phyloP scores from a whole-genome alignment of 2,329 filamentous ascomycete genomes.

The Hypoxylon sp. region DNA sequence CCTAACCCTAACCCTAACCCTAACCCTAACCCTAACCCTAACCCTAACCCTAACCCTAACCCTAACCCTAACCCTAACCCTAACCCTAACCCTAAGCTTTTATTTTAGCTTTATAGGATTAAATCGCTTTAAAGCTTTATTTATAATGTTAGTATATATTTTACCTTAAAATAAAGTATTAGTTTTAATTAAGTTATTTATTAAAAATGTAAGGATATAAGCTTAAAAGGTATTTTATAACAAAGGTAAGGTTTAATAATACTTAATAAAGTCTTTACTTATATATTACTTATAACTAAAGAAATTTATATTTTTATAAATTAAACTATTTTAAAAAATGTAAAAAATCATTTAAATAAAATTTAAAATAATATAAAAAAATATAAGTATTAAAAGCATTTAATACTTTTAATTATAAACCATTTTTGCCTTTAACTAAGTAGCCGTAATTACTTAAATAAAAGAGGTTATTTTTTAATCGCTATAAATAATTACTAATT shows the following conservation, averaged over 20 bases:
- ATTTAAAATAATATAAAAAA: slow-evolving; percentile 5
- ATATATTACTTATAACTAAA: slow-evolving; percentile 1
- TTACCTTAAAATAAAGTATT: slow-evolving; percentile 3
- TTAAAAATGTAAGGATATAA: not conserved
- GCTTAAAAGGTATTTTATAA: not conserved
- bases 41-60: no score
- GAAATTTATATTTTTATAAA: slow-evolving; percentile 2
- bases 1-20: no score
- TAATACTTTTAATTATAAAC: slow-evolving; percentile 18
- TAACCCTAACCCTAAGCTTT: no score
- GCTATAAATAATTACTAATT: no score
- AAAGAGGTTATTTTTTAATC: slow-evolving; percentile 11
- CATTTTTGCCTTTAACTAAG: not conserved
- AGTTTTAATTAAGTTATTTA: not conserved
- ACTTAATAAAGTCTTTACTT: not conserved
- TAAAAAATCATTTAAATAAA: slow-evolving; percentile 10
- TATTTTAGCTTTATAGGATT: not conserved
- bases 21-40: no score
- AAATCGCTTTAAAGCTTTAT: not conserved
- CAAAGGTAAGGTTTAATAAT: slow-evolving; percentile 1
- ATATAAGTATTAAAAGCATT: not conserved
- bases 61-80: no score
- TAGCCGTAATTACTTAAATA: slow-evolving; percentile 5
- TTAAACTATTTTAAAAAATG: not conserved
- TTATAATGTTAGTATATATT: not conserved